Base-by-base conservation (phyloP, 2,329 filamentous ascomycete species). In the Exserohilum turcica region DNA sequence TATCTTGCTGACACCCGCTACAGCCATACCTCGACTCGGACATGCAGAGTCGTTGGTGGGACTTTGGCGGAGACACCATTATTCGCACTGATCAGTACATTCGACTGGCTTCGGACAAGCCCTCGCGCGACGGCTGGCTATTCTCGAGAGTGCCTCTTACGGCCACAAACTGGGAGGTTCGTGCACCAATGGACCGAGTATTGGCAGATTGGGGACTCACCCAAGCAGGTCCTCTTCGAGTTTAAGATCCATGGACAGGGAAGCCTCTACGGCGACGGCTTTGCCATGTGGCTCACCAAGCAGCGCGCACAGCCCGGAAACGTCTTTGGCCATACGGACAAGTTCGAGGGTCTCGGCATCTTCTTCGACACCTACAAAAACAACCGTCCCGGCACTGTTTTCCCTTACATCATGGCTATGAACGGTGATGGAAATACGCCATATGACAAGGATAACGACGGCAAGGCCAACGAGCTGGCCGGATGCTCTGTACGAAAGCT, bases 351-450 rank as follows among this genome's bases (percentile, higher is more conserved):
- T 4, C 83, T 99, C 40, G 94, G 92, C 48, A 84, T 99, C 76
- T 97, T 97, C 80, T 85, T 99, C 78, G 94, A 99, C 74, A 99
- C 94, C 38, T 99, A 99, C 83, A 99, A 99, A 86, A 99, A 99
- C 81, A 96, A 97, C 80, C 87, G 94, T 12, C 93, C 94, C 0
- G 94, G 94, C 37, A 89, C 91, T 36, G 90, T 96, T 40, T 99
- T 99, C 78, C 94, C 94, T 44, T 97, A 96, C 72, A 89, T 99
- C 68, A 97, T 97, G 92, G 93, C 92, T 59, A 97, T 97, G 94
- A 82, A 92, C 64, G 94, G 94, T 55, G 94, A 99, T 74, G 93
- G 94, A 57, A 81, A 91, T 72, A 96, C 89, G 6, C 74, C 81
- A 12, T 99, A 99, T 78, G 92, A 97, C 80, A 92, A 97, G 79